Conservation (phyloP, 805 yeast species). For the Metschnikowia colocasiae region DNA sequence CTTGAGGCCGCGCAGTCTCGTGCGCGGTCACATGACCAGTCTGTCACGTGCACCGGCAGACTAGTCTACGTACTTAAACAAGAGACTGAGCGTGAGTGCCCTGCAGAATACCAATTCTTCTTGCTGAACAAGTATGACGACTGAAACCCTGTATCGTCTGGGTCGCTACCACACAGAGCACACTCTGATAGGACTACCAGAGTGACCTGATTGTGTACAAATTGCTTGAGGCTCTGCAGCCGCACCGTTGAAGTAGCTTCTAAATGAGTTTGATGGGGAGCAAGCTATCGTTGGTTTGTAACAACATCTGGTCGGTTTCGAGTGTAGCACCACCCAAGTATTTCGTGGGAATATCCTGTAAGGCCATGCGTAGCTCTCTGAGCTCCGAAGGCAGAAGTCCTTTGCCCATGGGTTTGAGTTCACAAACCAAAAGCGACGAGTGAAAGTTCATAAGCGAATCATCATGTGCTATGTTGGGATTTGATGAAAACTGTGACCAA, state of each 20-base stretch:
- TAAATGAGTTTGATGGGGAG: background rate
- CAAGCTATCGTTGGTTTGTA: background rate
- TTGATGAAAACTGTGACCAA: slow-evolving; percentile 11
- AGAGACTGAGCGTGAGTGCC: too few species aligned
- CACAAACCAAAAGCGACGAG: slow-evolving; percentile 16
- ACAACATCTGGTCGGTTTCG: slow-evolving; percentile 7
- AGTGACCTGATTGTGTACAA: too few species aligned
- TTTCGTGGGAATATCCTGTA: background rate
- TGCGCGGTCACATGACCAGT: background rate
- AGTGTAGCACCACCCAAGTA: background rate
- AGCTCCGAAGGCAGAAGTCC: slow-evolving; percentile 6
- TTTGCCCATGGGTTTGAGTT: slow-evolving; percentile 8
- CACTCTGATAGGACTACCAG: too few species aligned
- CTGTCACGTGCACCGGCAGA: background rate
- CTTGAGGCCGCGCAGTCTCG: slow-evolving; percentile 1
- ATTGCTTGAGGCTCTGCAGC: too few species aligned
- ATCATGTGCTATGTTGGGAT: background rate
- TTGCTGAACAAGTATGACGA: too few species aligned
- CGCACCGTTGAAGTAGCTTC: too few species aligned
- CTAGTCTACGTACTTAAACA: too few species aligned
- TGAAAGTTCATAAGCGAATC: slow-evolving; percentile 10
- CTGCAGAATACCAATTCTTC: too few species aligned
- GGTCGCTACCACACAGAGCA: too few species aligned
- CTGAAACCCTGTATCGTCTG: too few species aligned
- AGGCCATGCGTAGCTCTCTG: background rate